Conservation (phyloP, 768 basidiomycete genomes). For the Hydnomerulius pinastri region DNA sequence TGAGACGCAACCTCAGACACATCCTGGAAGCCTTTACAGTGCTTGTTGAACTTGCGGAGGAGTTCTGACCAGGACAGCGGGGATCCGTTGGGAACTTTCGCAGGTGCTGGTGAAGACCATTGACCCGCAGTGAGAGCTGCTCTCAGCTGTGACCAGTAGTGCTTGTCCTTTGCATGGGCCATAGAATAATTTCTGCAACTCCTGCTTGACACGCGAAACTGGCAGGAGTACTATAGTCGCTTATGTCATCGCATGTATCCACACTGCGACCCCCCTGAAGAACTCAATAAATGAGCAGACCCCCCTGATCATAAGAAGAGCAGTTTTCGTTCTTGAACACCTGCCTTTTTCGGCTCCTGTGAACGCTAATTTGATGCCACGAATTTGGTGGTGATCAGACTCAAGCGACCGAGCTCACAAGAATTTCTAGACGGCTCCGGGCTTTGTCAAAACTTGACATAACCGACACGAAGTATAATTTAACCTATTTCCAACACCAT, state of each 20-base stretch:
- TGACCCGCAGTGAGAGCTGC: constrained; percentile 69
- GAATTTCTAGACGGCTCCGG: neutral
- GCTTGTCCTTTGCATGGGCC: constrained; percentile 60
- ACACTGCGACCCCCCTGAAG: constrained; percentile 14
- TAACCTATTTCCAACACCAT: too few species aligned
- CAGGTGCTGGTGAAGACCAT: constrained; percentile 66
- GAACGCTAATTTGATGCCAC: neutral
- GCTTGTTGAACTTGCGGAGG: constrained; percentile 85
- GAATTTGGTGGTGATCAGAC: neutral
- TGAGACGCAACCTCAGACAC: constrained; percentile 67
- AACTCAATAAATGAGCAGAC: neutral
- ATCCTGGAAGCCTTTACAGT: constrained; percentile 62
- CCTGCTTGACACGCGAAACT: neutral
- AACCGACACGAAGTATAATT: neutral
- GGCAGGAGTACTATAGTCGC: neutral
- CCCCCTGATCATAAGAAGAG: constrained; percentile 8
- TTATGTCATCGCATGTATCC: constrained; percentile 9
- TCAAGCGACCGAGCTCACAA: neutral
- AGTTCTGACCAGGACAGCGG: constrained; percentile 75
- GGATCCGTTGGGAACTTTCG: constrained; percentile 54
- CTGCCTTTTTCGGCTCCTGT: constrained; percentile 11
- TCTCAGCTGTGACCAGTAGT: constrained; percentile 80
- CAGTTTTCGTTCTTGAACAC: neutral
- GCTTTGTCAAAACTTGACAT: neutral
- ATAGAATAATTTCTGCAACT: constrained; percentile 21